Evolutionary conservation across 257 asterid genomes (phyloP), one percentile per base, ranked within the genome.

Genomic region (Anisodus tanguticus): DNA sequence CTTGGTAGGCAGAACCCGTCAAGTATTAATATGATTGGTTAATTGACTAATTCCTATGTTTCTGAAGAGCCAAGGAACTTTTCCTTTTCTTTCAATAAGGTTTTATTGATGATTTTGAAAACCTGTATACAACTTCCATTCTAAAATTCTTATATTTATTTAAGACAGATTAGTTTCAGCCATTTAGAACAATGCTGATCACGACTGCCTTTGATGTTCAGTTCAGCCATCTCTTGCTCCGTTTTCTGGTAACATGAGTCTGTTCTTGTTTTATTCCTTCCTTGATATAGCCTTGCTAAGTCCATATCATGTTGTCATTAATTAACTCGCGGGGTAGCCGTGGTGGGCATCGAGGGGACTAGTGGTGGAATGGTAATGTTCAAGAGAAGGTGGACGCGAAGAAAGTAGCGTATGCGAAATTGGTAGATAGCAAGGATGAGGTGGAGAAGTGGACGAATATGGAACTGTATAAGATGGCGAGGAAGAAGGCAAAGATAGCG

Each of bases 41-140:
- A 74, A 22, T 76, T 51, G 81, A 26, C 63, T 76, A 47, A 26
- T 54, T 49, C 63, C n/a, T 22, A 51, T 12, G 81, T 76, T 76
- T 76, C 22, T 76, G 37, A 51, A 51, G 47, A 76, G 81, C 47
- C 63, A 51, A 51, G 60, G 39, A 22, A 12, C 22, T 51, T 49
- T 76, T 22, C 47, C 12, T 13, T 74, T 22, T 51, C 26, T 15
- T 13, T 76, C 47, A 26, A 53, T 76, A 26, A 51, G 62, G 10
- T 74, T 49, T 49, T 16, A 13, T 41, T 74, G 43, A 49, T 74
- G 80, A 74, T 49, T 71, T 1, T 22, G 80, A 12, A 74, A 49
- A 74, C 62, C 60, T 74, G 43, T 39, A 11, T 49, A 11, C 39
- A 74, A 74, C 41, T 74, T 74, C 62, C 60, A 49, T 74, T 62